These are phyloP conservation scores for Pseudogymnoascus sp. DNA, from an alignment of 2,329 filamentous ascomycete genomes.

Conservation along the genomic window DNA sequence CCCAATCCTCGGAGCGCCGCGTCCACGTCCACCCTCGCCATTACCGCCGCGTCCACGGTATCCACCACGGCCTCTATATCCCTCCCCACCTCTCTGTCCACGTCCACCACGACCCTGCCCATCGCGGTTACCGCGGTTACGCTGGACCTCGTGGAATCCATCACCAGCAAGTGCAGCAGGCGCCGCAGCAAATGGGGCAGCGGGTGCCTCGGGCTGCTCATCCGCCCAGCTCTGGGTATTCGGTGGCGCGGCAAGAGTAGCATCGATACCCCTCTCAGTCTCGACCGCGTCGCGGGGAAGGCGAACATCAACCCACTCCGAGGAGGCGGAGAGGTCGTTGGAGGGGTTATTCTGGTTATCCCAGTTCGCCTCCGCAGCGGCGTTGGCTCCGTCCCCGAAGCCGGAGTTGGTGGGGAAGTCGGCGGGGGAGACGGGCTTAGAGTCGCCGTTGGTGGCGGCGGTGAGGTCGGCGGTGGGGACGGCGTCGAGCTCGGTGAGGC, in stretches of 20 bases:
- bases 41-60: constrained; percentile 38
- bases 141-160: constrained; percentile 64
- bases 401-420: constrained; percentile 40
- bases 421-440: constrained; percentile 29
- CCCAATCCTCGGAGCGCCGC: constrained; percentile 30
- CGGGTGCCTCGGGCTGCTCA: constrained; percentile 53
- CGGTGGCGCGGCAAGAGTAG: constrained; percentile 43
- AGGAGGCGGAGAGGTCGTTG: constrained; percentile 26
- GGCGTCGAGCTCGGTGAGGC: constrained; percentile 57
- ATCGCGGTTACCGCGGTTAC: constrained; percentile 49
- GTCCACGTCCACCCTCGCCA: constrained; percentile 40
- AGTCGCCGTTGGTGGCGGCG: constrained; percentile 36
- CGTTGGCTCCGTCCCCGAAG: constrained; percentile 45
- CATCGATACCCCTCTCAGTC: constrained; percentile 56
- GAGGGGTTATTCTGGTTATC: constrained; percentile 33
- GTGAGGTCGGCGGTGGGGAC: constrained; percentile 32
- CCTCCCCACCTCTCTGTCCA: constrained; percentile 41
- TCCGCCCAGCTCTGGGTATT: constrained; percentile 73
- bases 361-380: constrained; percentile 59
- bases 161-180: constrained; percentile 41
- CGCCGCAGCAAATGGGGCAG: constrained; percentile 30
- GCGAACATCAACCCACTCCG: constrained; percentile 49
- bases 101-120: constrained; percentile 45
- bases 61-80: constrained; percentile 42
- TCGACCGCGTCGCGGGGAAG: constrained; percentile 67